A percentile compares a stretch with the other conserved stretches of the same genome.
phyloP scores from a whole-genome alignment of 2,329 filamentous ascomycete species.

The Clarireedia homoeocarpa region DNA sequence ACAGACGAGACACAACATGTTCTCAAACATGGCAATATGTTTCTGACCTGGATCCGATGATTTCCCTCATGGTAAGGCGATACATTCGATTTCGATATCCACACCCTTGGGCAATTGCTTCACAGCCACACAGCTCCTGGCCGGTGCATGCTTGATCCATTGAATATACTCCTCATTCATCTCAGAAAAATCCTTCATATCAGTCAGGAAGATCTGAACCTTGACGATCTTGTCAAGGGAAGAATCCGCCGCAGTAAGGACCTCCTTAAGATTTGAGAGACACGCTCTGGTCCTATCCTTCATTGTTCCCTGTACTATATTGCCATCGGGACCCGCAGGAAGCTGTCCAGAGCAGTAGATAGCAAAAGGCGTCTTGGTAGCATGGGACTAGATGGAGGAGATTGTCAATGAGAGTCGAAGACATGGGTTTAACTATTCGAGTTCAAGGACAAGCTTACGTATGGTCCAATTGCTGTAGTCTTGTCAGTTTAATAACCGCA shows the following conservation, averaged over 20 bases:
- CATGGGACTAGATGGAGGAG: slow-evolving; percentile 44
- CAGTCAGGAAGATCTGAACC: slow-evolving; percentile 82
- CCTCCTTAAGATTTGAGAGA: slow-evolving; percentile 73
- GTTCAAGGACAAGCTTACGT: slow-evolving; percentile 37
- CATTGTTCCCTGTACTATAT: slow-evolving; percentile 38
- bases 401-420: not conserved
- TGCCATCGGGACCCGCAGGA: slow-evolving; percentile 24
- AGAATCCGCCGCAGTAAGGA: slow-evolving; percentile 75
- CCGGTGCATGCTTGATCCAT: slow-evolving; percentile 76
- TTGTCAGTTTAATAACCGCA: slow-evolving; percentile 1
- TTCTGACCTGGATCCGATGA: not conserved
- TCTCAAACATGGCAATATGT: no score
- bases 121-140: slow-evolving; percentile 83
- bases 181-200: slow-evolving; percentile 82
- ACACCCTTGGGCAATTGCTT: slow-evolving; percentile 82
- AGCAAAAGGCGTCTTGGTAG: slow-evolving; percentile 55
- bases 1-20: no score
- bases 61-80: slow-evolving; percentile 50
- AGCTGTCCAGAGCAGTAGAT: slow-evolving; percentile 57
- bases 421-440: not conserved
- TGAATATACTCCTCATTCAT: slow-evolving; percentile 84
- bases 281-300: slow-evolving; percentile 54
- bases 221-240: slow-evolving; percentile 77
- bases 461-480: slow-evolving; percentile 50
- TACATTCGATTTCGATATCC: slow-evolving; percentile 83